These are phyloP conservation scores for Podaxis sp. DNA, from an alignment of 768 basidiomycete genomes.

Conservation along the genomic window DNA sequence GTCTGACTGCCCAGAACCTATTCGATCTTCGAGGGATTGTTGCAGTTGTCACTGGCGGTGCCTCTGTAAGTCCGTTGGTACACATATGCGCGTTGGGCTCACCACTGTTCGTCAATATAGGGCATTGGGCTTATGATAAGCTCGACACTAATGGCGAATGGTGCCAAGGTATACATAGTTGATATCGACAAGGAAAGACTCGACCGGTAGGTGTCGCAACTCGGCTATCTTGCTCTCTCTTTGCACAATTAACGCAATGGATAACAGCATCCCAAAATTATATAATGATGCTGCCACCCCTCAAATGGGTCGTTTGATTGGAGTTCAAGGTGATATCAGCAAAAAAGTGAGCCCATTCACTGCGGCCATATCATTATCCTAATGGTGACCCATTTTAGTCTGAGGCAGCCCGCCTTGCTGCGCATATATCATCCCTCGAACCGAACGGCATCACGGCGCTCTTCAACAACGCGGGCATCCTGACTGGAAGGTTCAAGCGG, in stretches of 20 bases:
- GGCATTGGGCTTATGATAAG: constrained; percentile 54
- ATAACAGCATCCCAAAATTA: constrained; percentile 22
- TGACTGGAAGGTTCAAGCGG: constrained; percentile 26
- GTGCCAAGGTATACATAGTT: constrained; percentile 49
- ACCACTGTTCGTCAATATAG: constrained; percentile 20
- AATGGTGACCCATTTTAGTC: constrained; percentile 24
- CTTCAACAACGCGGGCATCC: constrained; percentile 50
- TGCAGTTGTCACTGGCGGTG: constrained; percentile 47
- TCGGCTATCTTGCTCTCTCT: not conserved
- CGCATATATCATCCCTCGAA: constrained; percentile 36
- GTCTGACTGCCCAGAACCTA: constrained; percentile 35
- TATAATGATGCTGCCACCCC: constrained; percentile 39
- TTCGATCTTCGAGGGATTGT: constrained; percentile 46
- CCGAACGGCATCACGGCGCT: constrained; percentile 39
- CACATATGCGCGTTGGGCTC: not conserved
- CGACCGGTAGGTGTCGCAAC: constrained; percentile 30
- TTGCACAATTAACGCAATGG: not conserved
- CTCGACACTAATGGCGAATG: constrained; percentile 45
- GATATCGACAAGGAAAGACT: constrained; percentile 41
- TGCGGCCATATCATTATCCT: not conserved
- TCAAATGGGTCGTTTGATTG: constrained; percentile 36
- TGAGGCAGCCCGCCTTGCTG: constrained; percentile 42
- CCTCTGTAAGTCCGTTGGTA: constrained; percentile 26
- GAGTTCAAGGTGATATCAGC: constrained; percentile 41
- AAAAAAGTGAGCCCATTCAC: constrained; percentile 25